Percentiles rank a stretch among this genome's conserved stretches.
phyloP scores from a whole-genome alignment of 2,329 filamentous ascomycete species.

The Tolypocladium amazonense region DNA sequence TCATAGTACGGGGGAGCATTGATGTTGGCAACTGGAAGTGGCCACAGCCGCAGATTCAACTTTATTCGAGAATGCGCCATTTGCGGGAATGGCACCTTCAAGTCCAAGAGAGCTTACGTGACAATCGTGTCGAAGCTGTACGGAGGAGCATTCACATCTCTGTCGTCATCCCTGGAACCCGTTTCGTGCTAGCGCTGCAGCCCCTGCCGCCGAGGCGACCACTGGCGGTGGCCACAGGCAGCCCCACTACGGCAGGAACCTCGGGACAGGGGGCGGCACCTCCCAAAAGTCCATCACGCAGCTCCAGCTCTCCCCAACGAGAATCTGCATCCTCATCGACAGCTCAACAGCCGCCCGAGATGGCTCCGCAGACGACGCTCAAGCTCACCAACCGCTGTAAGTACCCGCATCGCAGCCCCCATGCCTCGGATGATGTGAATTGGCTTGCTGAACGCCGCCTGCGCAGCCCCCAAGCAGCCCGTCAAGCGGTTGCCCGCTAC shows the following conservation, averaged over 20 bases:
- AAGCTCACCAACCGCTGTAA: slow-evolving; percentile 27
- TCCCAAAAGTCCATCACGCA: background rate
- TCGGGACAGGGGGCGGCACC: background rate
- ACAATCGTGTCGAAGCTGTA: background rate
- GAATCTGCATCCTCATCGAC: background rate
- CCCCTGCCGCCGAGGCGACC: background rate
- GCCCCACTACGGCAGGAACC: background rate
- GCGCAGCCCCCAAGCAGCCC: slow-evolving; percentile 34
- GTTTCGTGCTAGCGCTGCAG: background rate
- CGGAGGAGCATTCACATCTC: background rate
- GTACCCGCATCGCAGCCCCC: background rate
- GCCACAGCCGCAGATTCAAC: background rate
- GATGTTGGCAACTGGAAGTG: background rate
- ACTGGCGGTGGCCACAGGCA: background rate
- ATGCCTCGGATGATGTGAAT: background rate
- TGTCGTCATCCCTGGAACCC: background rate
- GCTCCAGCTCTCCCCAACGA: background rate
- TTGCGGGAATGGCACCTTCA: background rate
- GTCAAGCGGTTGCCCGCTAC: slow-evolving; percentile 43
- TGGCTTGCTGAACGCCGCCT: background rate
- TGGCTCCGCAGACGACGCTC: slow-evolving; percentile 24
- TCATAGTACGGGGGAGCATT: too few species aligned
- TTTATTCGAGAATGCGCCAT: background rate
- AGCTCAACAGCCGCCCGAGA: slow-evolving; percentile 6
- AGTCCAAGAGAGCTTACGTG: background rate